Evolutionary conservation across 2,329 filamentous ascomycete genomes (phyloP).

Genomic region (Neocatenulostroma microsporum): DNA sequence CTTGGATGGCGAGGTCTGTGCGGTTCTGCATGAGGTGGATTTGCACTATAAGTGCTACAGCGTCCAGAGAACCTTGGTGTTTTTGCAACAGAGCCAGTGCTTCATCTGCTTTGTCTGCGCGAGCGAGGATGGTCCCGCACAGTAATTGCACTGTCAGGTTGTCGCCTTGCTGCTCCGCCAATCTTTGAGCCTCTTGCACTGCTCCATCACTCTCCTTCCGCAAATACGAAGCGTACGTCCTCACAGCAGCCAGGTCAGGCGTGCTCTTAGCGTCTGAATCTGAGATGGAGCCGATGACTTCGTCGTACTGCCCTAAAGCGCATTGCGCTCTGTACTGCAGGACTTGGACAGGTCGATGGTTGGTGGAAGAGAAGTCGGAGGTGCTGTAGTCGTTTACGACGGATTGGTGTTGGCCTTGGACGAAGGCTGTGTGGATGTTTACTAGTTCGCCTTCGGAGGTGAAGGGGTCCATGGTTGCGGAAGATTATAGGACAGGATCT

Average conservation of each 20-base stretch:
- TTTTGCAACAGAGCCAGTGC: conserved; percentile 70
- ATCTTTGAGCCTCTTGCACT: conserved; percentile 56
- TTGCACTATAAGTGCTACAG: conserved; percentile 80
- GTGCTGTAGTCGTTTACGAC: conserved; percentile 75
- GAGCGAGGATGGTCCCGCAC: conserved; percentile 72
- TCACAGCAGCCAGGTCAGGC: conserved; percentile 69
- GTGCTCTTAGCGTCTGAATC: conserved; percentile 50
- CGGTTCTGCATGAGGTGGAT: conserved; percentile 90
- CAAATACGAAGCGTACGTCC: conserved; percentile 61
- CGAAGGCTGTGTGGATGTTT: conserved; percentile 60
- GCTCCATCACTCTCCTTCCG: conserved; percentile 25
- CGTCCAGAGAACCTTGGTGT: conserved; percentile 73
- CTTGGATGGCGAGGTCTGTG: conserved; percentile 81
- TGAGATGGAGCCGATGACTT: conserved; percentile 61
- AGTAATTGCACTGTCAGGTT: conserved; percentile 76
- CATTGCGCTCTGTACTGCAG: conserved; percentile 76
- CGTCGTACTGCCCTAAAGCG: conserved; percentile 67
- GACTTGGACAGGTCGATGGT: conserved; percentile 66
- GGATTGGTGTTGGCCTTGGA: conserved; percentile 74
- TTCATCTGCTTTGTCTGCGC: conserved; percentile 73
- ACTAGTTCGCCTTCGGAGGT: conserved; percentile 59
- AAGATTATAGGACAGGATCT: no score
- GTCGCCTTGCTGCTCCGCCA: conserved; percentile 60
- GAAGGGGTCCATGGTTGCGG: conserved; percentile 56
- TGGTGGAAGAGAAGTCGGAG: conserved; percentile 67